Base-by-base conservation (phyloP, 768 basidiomycete species). In the Mycena indigotica region DNA sequence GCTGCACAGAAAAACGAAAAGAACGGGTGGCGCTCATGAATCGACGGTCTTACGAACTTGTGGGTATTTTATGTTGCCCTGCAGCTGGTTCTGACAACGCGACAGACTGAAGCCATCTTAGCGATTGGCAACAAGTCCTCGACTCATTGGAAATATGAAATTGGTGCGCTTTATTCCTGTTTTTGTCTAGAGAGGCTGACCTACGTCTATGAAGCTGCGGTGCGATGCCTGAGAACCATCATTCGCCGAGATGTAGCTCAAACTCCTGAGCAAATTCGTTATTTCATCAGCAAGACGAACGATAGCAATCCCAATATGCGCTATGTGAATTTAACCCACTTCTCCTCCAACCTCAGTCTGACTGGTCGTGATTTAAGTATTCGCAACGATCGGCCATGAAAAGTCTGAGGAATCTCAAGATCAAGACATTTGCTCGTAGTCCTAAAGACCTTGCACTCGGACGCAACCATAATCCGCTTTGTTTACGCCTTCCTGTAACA, bases 111-210 rank as follows among this genome's bases (percentile, higher is more conserved):
- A 0, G 63, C 75, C 23, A 74, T 88, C 17, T 70, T 89, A 28
- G 76, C 80, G 26, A 78, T 90, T 32, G 89, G 83, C 1, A 77
- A 82, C 21, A 82, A 84, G 25, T 63, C 80, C 3, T 71, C 75
- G 16, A 92, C 88, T 4, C 91, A 94, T 67, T 93, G 91, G 91
- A 81, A 85, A 54, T 94, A 94, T 67, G 75, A 77, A 5, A 87
- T 91, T 39, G 83, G 35, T 38, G 10, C 35, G 35, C 35, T n/a
- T n/a, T 38, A 38, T n/a, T 38, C n/a, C 35, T 10, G 10, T 38
- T n/a, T n/a, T n/a, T 38, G 35, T 38, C n/a, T 38, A 38, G 10
- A 10, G 35, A n/a, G 35, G 10, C n/a, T 10, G n/a, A 10, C 12
- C n/a, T 10, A 10, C 35, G 35, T 38, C 35, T 10, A 10, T 38